Base-by-base conservation (phyloP, 345 rosid species). In the Carallia brachiata region DNA sequence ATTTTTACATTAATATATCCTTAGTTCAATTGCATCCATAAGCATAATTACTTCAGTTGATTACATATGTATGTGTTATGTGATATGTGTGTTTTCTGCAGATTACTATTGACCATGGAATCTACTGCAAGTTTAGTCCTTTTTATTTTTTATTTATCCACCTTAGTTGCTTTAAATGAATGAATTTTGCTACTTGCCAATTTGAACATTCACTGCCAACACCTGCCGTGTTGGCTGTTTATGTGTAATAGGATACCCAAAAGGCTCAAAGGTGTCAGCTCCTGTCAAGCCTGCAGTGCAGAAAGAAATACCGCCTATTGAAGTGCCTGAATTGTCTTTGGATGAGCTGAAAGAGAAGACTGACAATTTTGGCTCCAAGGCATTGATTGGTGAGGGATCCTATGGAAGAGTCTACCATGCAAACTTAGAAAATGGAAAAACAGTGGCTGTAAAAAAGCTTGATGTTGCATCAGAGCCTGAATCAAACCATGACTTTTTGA, bases 381-480 rank as follows among this genome's bases (percentile, higher is more conserved):
- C 98, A 32, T 85, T 96, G 81, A 90, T 96, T 71, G 99, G 99
- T 37, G 99, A 96, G 88, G 98, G 99, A 62, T 96, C 98, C 2
- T 96, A 92, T 69, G 99, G 98, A 75, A 89, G 96, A 84, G 99
- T 92, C 48, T 96, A 92, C 77, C 88, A 80, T 58, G 95, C 96
- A 48, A 88, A 68, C 73, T 79, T 92, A 59, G 79, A 77, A 66
- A 87, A 71, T 75, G 96, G 87, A 34, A 90, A 84, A 67, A 82
- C 86, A 18, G 85, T 96, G 79, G 97, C 99, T 34, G 93, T 96
- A 28, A 96, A 96, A 73, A 96, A 92, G 81, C 99, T 96, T 71
- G 99, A 96, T 64, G 89, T 84, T 79, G 64, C 96, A 57, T 70
- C 90, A 2, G 97, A 90, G 76, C 93, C 87, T 0, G 98, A 92